Evolutionary conservation across 2,329 filamentous ascomycete species (phyloP), one percentile per base, ranked within the genome.

Genomic region (Aspergillus luchuensis): DNA sequence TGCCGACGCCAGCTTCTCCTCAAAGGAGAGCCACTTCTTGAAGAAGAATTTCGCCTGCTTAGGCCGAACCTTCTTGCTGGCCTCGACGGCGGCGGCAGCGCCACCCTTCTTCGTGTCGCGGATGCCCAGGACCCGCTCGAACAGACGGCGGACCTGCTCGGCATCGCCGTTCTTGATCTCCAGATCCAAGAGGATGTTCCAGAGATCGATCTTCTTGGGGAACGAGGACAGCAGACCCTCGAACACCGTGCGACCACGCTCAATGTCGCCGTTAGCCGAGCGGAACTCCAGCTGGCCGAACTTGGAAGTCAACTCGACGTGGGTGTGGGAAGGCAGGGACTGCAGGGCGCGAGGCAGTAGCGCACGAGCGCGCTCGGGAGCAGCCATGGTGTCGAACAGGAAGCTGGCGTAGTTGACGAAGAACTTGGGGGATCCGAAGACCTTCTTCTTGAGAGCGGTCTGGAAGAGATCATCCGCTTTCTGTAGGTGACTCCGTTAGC

Each of bases 321-420:
- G 88, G 60, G 89, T 85, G 55, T 85, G 84, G 19, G 82, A 76
- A 25, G 89, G 88, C 2, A 99, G 87, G 7, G 91, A 90, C 78
- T 98, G 93, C 8, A 90, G 88, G 15, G 95, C 94, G 45, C 94
- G 90, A 2, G 89, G 84, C 5, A 98, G 86, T 13, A 99, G 85
- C 0, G 87, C 87, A 58, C 92, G 89, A 3, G 89, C 91, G 7
- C 88, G 86, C n/a, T 89, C 89, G 0, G 92, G 86, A 10, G 89
- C 84, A 60, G 85, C 82, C 61, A 86, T 79, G 0, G 87, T 90
- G 61, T 89, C 88, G 79, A 97, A 90, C 58, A 99, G 84, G 84
- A 97, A 98, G 70, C 90, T 90, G 23, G 93, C 94, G 78, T 97
- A 98, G 81, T 98, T 97, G 77, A 90, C 84, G 91, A 93, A 99